These are phyloP conservation scores for Pythium myriotylum DNA, from an alignment of 352 stramenopile species.

Conservation along the genomic window DNA sequence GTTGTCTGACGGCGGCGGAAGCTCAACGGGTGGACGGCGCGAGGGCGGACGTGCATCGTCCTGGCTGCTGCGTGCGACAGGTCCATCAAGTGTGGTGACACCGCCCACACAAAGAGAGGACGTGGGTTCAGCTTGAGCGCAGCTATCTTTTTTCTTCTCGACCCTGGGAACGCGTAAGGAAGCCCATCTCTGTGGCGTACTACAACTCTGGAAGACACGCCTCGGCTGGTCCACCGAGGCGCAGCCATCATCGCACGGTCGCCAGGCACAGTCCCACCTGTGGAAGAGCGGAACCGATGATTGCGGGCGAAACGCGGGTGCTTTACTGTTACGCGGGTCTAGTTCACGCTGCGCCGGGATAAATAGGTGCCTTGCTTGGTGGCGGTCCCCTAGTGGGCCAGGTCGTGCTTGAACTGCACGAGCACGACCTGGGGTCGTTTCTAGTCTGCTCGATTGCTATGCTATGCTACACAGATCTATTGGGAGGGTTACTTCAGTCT, in stretches of 20 bases:
- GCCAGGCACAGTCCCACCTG: background rate
- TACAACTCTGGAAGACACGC: constrained; percentile 1
- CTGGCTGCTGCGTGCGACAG: no score
- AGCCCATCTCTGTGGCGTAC: constrained; percentile 1
- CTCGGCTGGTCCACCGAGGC: background rate
- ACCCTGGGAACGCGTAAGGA: background rate
- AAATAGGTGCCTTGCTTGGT: constrained; percentile 17
- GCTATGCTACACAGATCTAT: constrained; percentile 29
- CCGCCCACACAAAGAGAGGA: background rate
- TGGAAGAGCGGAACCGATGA: background rate
- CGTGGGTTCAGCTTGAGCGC: no score
- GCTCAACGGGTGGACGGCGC: background rate
- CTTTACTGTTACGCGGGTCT: constrained; percentile 6
- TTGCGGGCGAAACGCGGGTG: background rate
- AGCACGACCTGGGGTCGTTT: background rate
- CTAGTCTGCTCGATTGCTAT: constrained; percentile 19
- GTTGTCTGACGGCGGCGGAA: background rate
- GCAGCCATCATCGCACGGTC: background rate
- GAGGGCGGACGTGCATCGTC: no score
- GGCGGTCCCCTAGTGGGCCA: background rate
- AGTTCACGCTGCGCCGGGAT: background rate
- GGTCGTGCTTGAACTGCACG: background rate
- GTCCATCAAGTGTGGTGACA: background rate
- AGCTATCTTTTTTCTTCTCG: no score
- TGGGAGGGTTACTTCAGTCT: constrained; percentile 30